These are phyloP conservation scores for Nigrograna mackinnonii DNA, from an alignment of 2,329 filamentous ascomycete genomes.

Conservation along the genomic window DNA sequence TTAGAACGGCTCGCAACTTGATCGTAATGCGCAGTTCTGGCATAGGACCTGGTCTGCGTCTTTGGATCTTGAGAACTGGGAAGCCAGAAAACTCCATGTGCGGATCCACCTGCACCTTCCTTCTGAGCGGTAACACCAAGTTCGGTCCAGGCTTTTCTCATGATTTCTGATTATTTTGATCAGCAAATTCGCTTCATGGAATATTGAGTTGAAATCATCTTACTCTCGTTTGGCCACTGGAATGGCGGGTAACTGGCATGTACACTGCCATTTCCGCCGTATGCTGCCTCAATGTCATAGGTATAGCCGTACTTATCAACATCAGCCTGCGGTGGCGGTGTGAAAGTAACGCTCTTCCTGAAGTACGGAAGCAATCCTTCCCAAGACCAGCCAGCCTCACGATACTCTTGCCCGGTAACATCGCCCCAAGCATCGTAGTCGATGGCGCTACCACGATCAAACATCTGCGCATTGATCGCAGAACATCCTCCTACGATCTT, in stretches of 20 bases:
- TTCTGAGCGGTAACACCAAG: slow-evolving; percentile 8
- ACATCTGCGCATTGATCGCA: slow-evolving; percentile 35
- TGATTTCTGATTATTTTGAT: slow-evolving; percentile 4
- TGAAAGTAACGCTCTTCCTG: slow-evolving; percentile 19
- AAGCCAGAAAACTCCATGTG: slow-evolving; percentile 11
- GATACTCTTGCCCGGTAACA: slow-evolving; percentile 8
- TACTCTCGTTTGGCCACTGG: slow-evolving; percentile 16
- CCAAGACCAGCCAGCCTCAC: slow-evolving; percentile 59
- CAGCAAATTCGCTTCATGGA: neutral
- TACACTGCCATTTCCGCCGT: slow-evolving; percentile 11
- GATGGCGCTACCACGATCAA: slow-evolving; percentile 25
- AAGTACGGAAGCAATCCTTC: slow-evolving; percentile 45
- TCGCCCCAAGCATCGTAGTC: slow-evolving; percentile 53
- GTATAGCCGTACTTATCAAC: slow-evolving; percentile 13
- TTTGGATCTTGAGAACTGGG: slow-evolving; percentile 12
- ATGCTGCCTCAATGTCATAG: slow-evolving; percentile 12
- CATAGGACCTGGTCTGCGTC: slow-evolving; percentile 24
- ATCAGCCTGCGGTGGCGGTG: slow-evolving; percentile 1
- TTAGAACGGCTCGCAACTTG: slow-evolving; percentile 20
- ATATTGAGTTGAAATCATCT: slow-evolving; percentile 1
- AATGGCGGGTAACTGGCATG: slow-evolving; percentile 15
- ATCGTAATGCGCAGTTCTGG: slow-evolving; percentile 29
- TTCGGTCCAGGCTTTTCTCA: slow-evolving; percentile 10
- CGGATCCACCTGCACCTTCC: slow-evolving; percentile 11
- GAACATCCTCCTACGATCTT: slow-evolving; percentile 31